These are phyloP conservation scores for Pyrenophora seminiperda DNA, from an alignment of 2,329 filamentous ascomycete species.

Conservation along the genomic window DNA sequence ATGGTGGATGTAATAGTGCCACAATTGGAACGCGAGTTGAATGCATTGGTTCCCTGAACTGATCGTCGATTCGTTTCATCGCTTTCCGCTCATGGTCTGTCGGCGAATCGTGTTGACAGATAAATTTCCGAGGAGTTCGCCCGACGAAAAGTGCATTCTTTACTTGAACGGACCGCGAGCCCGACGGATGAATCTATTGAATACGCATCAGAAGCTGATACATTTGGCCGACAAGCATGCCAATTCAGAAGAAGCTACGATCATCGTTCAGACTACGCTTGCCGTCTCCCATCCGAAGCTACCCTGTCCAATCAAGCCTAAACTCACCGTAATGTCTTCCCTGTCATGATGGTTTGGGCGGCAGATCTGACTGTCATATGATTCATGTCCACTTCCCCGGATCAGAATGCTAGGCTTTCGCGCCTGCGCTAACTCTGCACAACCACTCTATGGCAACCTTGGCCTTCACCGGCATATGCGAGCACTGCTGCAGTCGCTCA, in stretches of 20 bases:
- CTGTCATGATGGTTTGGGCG: slow-evolving; percentile 27
- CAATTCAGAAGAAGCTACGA: slow-evolving; percentile 33
- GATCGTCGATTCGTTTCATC: neutral
- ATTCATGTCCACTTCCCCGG: slow-evolving; percentile 21
- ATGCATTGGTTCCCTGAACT: neutral
- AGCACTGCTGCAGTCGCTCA: slow-evolving; percentile 20
- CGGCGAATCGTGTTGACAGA: neutral
- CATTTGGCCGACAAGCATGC: slow-evolving; percentile 18
- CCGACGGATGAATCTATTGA: slow-evolving; percentile 36
- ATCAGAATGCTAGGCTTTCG: slow-evolving; percentile 22
- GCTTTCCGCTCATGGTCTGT: neutral
- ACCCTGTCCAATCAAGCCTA: slow-evolving; percentile 9
- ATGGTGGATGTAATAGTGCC: neutral
- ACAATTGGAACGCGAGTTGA: neutral
- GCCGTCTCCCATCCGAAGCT: slow-evolving; percentile 13
- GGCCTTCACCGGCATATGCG: slow-evolving; percentile 32
- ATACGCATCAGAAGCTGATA: slow-evolving; percentile 18
- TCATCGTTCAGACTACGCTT: slow-evolving; percentile 23
- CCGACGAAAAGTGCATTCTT: slow-evolving; percentile 1
- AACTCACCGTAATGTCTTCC: slow-evolving; percentile 5
- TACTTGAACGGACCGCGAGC: slow-evolving; percentile 36
- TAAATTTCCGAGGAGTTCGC: neutral
- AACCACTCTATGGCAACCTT: slow-evolving; percentile 41
- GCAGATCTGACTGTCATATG: slow-evolving; percentile 19
- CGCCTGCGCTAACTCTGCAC: slow-evolving; percentile 32